Evolutionary conservation across 352 stramenopile genomes (phyloP).

Genomic region (Phytophthora capsici): DNA sequence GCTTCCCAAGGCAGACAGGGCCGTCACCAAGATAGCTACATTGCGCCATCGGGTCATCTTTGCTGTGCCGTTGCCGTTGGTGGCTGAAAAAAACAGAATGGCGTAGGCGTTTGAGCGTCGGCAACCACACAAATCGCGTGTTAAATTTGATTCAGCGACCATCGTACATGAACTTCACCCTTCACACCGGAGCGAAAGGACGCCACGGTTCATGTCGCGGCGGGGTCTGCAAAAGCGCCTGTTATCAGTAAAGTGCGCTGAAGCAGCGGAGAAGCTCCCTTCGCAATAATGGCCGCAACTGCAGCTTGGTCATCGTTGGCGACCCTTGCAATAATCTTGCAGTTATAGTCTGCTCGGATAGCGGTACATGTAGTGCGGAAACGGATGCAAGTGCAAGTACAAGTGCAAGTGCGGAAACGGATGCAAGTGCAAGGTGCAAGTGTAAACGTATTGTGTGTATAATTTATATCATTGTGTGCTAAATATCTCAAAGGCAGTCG

Average conservation of each 20-base stretch:
- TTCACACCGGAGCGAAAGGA: conserved; percentile 8
- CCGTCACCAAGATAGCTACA: conserved; percentile 7
- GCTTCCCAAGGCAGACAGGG: conserved; percentile 8
- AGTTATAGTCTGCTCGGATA: neutral
- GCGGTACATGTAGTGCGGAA: too few species aligned
- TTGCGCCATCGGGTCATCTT: conserved; percentile 10
- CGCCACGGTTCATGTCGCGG: conserved; percentile 24
- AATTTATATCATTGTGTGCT: conserved; percentile 44
- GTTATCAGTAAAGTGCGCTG: conserved; percentile 15
- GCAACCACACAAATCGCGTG: conserved; percentile 1
- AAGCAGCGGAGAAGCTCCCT: conserved; percentile 6
- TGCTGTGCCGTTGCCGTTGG: neutral
- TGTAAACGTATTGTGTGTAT: conserved; percentile 31
- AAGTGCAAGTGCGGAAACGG: conserved; percentile 1
- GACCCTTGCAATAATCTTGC: neutral
- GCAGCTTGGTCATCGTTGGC: neutral
- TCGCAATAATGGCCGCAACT: conserved; percentile 6
- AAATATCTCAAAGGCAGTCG: conserved; percentile 33
- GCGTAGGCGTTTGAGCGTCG: neutral
- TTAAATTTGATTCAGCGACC: conserved; percentile 8
- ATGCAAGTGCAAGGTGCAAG: neutral
- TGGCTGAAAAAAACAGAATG: conserved; percentile 22
- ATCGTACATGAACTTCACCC: neutral
- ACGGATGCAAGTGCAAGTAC: neutral
- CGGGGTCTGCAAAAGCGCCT: conserved; percentile 15